A percentile compares a stretch with the other conserved stretches of the same genome.
phyloP scores from a whole-genome alignment of 768 basidiomycete genomes.

The Cystobasidium tubakii region DNA sequence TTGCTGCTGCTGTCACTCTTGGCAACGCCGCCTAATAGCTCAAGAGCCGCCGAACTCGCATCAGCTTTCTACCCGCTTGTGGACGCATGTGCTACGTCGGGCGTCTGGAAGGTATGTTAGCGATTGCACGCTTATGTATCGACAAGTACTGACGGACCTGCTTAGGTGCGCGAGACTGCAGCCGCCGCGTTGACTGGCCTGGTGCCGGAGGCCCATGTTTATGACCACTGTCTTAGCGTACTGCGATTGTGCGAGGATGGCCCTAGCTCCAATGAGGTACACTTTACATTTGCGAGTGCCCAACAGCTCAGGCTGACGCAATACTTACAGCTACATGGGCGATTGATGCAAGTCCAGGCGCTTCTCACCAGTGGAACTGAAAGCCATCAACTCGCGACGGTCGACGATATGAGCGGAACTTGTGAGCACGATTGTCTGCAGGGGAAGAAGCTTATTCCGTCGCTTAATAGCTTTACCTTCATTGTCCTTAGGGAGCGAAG shows the following conservation, averaged over 20 bases:
- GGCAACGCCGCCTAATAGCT: not conserved
- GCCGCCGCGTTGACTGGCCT: slow-evolving; percentile 19
- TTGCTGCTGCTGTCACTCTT: slow-evolving; percentile 36
- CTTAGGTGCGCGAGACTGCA: slow-evolving; percentile 30
- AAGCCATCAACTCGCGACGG: not conserved
- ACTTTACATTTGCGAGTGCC: not conserved
- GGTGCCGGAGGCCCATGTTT: not conserved
- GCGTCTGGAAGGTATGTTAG: slow-evolving; percentile 28
- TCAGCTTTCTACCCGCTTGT: slow-evolving; percentile 18
- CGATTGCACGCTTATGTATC: not conserved
- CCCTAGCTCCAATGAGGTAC: not conserved
- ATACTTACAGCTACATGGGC: not conserved
- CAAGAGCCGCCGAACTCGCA: not conserved
- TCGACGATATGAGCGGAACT: not conserved
- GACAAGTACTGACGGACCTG: too few relatives aligned
- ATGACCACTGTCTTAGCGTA: not conserved
- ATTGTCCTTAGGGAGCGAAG: not conserved
- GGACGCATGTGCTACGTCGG: slow-evolving; percentile 6
- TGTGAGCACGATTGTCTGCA: not conserved
- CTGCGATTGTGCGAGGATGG: not conserved
- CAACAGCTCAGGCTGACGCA: not conserved
- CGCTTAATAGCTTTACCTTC: too few relatives aligned
- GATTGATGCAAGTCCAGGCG: not conserved
- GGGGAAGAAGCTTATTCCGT: too few relatives aligned
- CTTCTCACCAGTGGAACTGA: not conserved